Percentiles rank a stretch among this genome's conserved stretches.
These are phyloP conservation scores for Avicennia marina DNA, from an alignment of 257 asterid genomes.

Conservation along the genomic window DNA sequence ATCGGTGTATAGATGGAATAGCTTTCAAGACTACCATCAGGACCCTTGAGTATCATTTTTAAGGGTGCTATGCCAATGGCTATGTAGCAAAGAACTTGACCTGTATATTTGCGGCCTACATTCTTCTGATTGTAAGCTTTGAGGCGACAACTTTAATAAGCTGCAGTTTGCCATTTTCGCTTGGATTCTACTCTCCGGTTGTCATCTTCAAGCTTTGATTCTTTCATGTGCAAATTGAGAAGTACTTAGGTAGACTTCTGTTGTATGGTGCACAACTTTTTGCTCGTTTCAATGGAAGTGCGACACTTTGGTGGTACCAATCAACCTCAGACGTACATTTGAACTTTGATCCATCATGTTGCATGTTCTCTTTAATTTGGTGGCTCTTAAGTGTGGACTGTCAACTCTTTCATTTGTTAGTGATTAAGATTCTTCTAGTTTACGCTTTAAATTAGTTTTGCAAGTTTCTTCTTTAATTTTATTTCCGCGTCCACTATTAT, in stretches of 20 bases:
- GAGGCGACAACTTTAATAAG: slow-evolving; percentile 7
- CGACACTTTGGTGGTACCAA: slow-evolving; percentile 23
- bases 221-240: slow-evolving; percentile 24
- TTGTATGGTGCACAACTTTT: slow-evolving; percentile 46
- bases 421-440: no score
- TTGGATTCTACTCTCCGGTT: slow-evolving; percentile 20
- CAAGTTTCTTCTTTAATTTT: no score
- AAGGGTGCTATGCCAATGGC: slow-evolving; percentile 23
- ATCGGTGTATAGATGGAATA: slow-evolving; percentile 26
- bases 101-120: slow-evolving; percentile 23
- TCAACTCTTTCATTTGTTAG: no score
- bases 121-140: slow-evolving; percentile 2
- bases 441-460: no score
- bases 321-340: no score
- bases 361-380: no score
- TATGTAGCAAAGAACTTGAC: slow-evolving; percentile 27
- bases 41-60: slow-evolving; percentile 22
- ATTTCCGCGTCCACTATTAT: no score
- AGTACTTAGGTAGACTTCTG: slow-evolving; percentile 36
- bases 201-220: slow-evolving; percentile 26
- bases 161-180: slow-evolving; percentile 24
- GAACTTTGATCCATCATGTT: no score
- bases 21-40: slow-evolving; percentile 21
- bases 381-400: no score
- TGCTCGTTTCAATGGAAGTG: slow-evolving; percentile 22